Evolutionary conservation across 78 protist species (phyloP), one percentile per base, ranked within the genome.

Genomic region (Dictyostelium capitatum): DNA sequence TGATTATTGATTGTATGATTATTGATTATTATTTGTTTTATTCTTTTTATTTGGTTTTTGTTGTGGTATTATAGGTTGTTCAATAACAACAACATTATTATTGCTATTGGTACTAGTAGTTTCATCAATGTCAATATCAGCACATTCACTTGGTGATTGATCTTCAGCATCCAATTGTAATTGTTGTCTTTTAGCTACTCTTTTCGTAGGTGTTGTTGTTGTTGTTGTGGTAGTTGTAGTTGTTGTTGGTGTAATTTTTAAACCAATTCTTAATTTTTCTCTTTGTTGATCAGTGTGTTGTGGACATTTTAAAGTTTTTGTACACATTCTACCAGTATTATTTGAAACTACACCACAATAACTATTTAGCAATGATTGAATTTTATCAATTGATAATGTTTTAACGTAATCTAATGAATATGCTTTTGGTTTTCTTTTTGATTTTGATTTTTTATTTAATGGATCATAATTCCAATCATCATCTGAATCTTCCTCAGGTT

Each of bases 301-400:
- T 19, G 95, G 95, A 72, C 95, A 91, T 57, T 82, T 91, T 50
- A 91, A 57, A 32, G 95, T 80, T 32, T 83, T 77, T 23, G 89
- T 79, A 56, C 95, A 91, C 83, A 90, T 51, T 59, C 70, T 90
- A 50, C 89, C 89, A 1, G 95, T 90, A 46, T 53, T 90, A 9
- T 41, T 90, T 74, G 95, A 90, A 50, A 82, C 75, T 2, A 90
- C 95, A 14, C 89, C 95, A 80, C 95, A 90, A 73, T 59, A 51
- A 50, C 50, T 56, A 46, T 28, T 11, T 10, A 87, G 51, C 7
- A 87, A 43, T 19, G 79, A 62, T 48, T 77, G 84, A 48, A 87
- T 64, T 41, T 77, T 74, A 15, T 87, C 93, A 15, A 10, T 50
- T 28, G 93, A 23, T 56, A 51, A 79, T 59, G 83, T 47, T 77